A percentile compares a stretch with the other conserved stretches of the same genome.
phyloP scores from a whole-genome alignment of 192 early-diverging fungal species.

The Backusella luteola region DNA sequence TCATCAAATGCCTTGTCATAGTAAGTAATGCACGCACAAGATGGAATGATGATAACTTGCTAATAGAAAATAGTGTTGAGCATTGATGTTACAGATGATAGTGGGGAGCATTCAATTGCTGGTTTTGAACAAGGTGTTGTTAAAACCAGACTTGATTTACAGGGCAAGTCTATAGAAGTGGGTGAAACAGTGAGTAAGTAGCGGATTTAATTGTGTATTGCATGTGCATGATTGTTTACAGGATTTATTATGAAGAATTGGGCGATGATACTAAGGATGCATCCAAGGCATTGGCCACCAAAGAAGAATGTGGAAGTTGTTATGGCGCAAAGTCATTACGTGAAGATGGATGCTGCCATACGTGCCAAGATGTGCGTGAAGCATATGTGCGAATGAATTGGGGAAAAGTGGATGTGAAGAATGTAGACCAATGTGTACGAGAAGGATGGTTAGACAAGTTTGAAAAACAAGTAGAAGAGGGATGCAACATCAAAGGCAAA shows the following conservation, averaged over 20 bases:
- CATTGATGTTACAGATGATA: conserved; percentile 93
- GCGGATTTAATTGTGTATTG: neutral
- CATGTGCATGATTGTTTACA: neutral
- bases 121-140: conserved; percentile 78
- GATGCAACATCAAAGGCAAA: conserved; percentile 82
- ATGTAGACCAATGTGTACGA: conserved; percentile 87
- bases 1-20: conserved; percentile 86
- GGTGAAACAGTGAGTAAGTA: conserved; percentile 56
- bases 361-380: conserved; percentile 86
- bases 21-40: conserved; percentile 36
- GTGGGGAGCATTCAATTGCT: conserved; percentile 76
- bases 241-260: conserved; percentile 39
- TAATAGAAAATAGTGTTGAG: conserved; percentile 62
- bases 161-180: conserved; percentile 61
- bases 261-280: conserved; percentile 46
- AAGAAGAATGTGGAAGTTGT: conserved; percentile 83
- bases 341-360: conserved; percentile 86
- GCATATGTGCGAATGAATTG: conserved; percentile 83
- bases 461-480: conserved; percentile 79
- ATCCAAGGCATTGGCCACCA: conserved; percentile 28
- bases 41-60: neutral
- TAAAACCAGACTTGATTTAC: conserved; percentile 73
- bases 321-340: conserved; percentile 71
- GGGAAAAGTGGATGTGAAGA: conserved; percentile 73
- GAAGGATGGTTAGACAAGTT: conserved; percentile 81